Percentiles rank a stretch among this genome's conserved stretches.
Conservation (phyloP, 108 stramenopile genomes). For the Nitzschia palea region DNA sequence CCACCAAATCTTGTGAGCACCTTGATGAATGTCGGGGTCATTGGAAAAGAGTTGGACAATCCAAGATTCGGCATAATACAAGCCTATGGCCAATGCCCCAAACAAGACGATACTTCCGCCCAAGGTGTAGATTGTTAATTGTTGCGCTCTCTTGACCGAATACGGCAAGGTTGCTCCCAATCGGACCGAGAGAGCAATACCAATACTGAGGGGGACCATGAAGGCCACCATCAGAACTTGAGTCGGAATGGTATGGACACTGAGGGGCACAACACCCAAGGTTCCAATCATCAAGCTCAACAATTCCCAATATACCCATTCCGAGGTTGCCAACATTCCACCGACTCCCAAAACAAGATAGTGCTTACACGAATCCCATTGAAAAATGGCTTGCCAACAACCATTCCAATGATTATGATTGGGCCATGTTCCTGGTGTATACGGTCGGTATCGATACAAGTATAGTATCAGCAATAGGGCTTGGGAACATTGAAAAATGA, state of each 20-base stretch:
- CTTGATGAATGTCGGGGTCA: slow-evolving; percentile 25
- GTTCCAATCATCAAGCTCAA: slow-evolving; percentile 39
- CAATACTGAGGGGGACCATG: slow-evolving; percentile 43
- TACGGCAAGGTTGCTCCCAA: slow-evolving; percentile 31
- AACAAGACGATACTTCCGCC: neutral
- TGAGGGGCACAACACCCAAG: slow-evolving; percentile 44
- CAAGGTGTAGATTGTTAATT: slow-evolving; percentile 5
- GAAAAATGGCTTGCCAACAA: slow-evolving; percentile 17
- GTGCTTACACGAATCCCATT: slow-evolving; percentile 5
- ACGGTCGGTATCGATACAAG: slow-evolving; percentile 27
- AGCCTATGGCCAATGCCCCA: slow-evolving; percentile 3
- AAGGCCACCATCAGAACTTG: slow-evolving; percentile 33
- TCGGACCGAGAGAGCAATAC: slow-evolving; percentile 44
- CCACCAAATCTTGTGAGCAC: slow-evolving; percentile 34
- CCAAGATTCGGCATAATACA: slow-evolving; percentile 19
- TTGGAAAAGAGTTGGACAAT: slow-evolving; percentile 40
- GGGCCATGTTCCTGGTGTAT: slow-evolving; percentile 45
- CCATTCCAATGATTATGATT: neutral
- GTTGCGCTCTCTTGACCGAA: slow-evolving; percentile 27
- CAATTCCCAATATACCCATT: slow-evolving; percentile 55
- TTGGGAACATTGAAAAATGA: slow-evolving; percentile 27
- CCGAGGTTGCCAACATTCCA: slow-evolving; percentile 40
- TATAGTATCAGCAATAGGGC: slow-evolving; percentile 26
- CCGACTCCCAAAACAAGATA: slow-evolving; percentile 32
- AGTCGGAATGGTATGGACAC: slow-evolving; percentile 47